These are phyloP conservation scores for Chenopodium suecicum DNA, from an alignment of 148 eudicot species.

Conservation along the genomic window DNA sequence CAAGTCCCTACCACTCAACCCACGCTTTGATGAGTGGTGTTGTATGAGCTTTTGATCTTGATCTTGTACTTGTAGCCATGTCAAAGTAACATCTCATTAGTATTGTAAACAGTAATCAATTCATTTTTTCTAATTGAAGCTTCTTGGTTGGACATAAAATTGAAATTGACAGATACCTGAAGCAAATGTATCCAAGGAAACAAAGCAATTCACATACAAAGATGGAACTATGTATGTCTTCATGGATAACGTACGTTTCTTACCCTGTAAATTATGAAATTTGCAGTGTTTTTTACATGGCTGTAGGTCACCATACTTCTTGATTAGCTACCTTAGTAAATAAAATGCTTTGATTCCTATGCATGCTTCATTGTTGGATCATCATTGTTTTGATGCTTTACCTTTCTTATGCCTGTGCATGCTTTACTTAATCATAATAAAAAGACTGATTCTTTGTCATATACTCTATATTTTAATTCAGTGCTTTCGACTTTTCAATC, in stretches of 20 bases:
- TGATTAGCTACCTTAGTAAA: background rate
- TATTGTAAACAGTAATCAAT: background rate
- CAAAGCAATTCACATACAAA: slow-evolving; percentile 91
- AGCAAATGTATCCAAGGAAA: slow-evolving; percentile 84
- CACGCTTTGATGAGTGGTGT: slow-evolving; percentile 4
- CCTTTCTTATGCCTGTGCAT: background rate
- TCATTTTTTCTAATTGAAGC: background rate
- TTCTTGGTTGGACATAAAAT: slow-evolving; percentile 16
- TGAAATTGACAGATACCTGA: slow-evolving; percentile 51
- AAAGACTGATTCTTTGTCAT: too few relatives aligned
- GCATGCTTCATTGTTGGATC: background rate
- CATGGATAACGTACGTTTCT: slow-evolving; percentile 77
- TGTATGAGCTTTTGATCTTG: background rate
- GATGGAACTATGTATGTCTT: slow-evolving; percentile 80
- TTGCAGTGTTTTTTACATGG: background rate
- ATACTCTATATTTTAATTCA: too few relatives aligned
- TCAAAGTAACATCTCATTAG: background rate
- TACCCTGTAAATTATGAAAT: background rate
- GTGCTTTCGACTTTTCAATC: too few relatives aligned
- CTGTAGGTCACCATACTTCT: background rate
- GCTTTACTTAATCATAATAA: background rate
- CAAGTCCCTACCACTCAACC: background rate
- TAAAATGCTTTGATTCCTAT: background rate
- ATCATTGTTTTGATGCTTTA: background rate
- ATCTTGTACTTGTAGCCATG: background rate